These are phyloP conservation scores for Haematococcus lacustris DNA, from an alignment of 139 green algal genomes.

Conservation along the genomic window DNA sequence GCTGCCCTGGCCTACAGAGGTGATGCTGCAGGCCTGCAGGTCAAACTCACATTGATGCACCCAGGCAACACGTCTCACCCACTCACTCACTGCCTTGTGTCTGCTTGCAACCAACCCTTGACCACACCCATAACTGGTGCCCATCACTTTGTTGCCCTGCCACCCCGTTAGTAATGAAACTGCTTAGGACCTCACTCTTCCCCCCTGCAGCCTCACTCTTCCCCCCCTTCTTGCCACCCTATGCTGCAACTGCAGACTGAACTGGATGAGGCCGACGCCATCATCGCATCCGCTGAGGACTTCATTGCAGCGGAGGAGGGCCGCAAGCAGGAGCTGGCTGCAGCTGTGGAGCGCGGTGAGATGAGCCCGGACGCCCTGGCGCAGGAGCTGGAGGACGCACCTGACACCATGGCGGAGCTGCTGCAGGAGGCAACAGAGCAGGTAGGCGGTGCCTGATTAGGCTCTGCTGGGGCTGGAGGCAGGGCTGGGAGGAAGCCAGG, in stretches of 20 bases:
- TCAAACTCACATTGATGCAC: background rate
- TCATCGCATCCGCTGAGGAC: too few relatives aligned
- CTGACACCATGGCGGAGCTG: conserved; percentile 11
- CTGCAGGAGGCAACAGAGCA: background rate
- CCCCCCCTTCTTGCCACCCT: background rate
- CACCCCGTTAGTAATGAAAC: too few relatives aligned
- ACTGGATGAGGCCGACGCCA: too few relatives aligned
- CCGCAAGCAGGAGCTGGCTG: conserved; percentile 9
- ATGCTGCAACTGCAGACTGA: too few relatives aligned
- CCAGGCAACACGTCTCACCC: background rate
- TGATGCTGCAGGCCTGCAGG: background rate
- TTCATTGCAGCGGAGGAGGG: conserved; percentile 21
- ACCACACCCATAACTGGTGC: too few relatives aligned
- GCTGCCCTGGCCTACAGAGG: background rate
- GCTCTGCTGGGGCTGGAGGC: background rate
- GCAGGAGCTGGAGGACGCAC: conserved; percentile 19
- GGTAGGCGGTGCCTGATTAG: too few relatives aligned
- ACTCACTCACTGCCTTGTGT: background rate
- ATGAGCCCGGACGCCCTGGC: conserved; percentile 25
- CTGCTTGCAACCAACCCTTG: background rate
- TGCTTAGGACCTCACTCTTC: too few relatives aligned
- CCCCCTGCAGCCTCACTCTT: background rate
- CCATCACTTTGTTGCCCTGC: too few relatives aligned
- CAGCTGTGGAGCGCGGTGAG: conserved; percentile 13
- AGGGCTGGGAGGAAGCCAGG: background rate